Base-by-base conservation (phyloP, 768 basidiomycete species). In the Mycena albidolilacea region DNA sequence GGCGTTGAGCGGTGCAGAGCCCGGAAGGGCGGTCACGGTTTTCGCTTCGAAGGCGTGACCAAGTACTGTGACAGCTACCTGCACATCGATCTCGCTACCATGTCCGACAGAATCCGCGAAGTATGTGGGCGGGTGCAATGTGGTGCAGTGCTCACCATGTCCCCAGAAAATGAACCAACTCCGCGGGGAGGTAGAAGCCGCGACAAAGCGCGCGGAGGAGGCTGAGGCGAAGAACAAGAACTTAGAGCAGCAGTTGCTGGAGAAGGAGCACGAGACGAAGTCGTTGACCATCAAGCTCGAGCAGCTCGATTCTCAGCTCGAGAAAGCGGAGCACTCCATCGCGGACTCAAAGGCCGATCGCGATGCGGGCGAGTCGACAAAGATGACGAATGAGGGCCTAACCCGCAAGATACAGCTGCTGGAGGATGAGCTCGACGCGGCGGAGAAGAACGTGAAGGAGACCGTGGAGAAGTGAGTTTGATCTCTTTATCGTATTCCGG, bases 401-500 rank as follows among this genome's bases (percentile, higher is more conserved):
- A 75, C 79, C 41, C 87, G 97, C 74, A 99, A 99, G 88, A 90
- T 99, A 38, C 91, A 94, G 77, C 86, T 99, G 12, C 86, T 99
- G 48, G 97, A 99, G 84, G 96, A 97, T 79, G 97, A 99, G 84
- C 89, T 99, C 4, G 98, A 99, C 79, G 89, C 90, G 46, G 93
- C 97, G 11, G 98, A 99, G 88, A 97, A 96, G 91, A 96, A 96
- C 80, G 86, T 96, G 75, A 97, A 97, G 85, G 97, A 99, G 79
- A 97, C 96, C 1, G 92, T 94, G 39, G 98, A 98, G 84, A 97
- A 96, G 97, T 98, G 80, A 79, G 95, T 90, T 58, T 64, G 14
- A 21, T 58, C 37, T n/a, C 44, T 35, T 35, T 54, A 46, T 17
- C 52, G 43, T 70, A 67, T 70, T 4, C 4, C 39, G 54, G n/a